A percentile compares a stretch with the other conserved stretches of the same genome.
Evolutionary conservation across 1,284 basidiomycete species (phyloP).

Genomic region (Phenoliferia sp.): DNA sequence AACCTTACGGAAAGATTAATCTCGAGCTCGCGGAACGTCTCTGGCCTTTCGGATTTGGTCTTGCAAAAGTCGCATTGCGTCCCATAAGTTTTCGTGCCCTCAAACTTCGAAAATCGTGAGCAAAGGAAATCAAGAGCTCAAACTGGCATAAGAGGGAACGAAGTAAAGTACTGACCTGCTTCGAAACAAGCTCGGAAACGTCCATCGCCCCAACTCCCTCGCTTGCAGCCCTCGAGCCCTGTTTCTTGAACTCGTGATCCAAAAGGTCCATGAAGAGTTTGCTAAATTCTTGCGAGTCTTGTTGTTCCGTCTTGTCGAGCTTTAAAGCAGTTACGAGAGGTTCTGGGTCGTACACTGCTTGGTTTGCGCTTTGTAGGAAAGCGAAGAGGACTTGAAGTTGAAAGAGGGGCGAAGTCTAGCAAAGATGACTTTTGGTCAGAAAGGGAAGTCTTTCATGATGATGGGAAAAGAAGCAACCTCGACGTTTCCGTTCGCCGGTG

Average conservation of each 20-base stretch:
- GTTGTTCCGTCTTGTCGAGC: constrained; percentile 73
- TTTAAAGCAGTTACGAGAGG: constrained; percentile 76
- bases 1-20: constrained; percentile 63
- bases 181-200: constrained; percentile 12
- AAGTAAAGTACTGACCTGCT: constrained; percentile 4
- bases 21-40: constrained; percentile 75
- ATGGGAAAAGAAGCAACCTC: constrained; percentile 47
- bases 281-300: constrained; percentile 94
- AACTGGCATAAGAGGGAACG: neutral
- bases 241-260: constrained; percentile 74
- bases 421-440: too few relatives aligned
- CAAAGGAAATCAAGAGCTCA: neutral
- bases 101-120: too few relatives aligned
- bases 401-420: constrained; percentile 43
- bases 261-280: constrained; percentile 87
- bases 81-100: constrained; percentile 72
- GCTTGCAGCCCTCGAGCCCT: constrained; percentile 40
- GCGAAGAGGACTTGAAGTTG: constrained; percentile 57
- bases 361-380: constrained; percentile 66
- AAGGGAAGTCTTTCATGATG: neutral
- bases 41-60: constrained; percentile 59
- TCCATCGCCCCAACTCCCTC: constrained; percentile 8
- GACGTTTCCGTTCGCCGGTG: constrained; percentile 51
- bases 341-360: constrained; percentile 69
- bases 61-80: constrained; percentile 68